Base-by-base conservation (phyloP, 2,329 filamentous ascomycete species). In the Paracorniculantispora psalliotae region DNA sequence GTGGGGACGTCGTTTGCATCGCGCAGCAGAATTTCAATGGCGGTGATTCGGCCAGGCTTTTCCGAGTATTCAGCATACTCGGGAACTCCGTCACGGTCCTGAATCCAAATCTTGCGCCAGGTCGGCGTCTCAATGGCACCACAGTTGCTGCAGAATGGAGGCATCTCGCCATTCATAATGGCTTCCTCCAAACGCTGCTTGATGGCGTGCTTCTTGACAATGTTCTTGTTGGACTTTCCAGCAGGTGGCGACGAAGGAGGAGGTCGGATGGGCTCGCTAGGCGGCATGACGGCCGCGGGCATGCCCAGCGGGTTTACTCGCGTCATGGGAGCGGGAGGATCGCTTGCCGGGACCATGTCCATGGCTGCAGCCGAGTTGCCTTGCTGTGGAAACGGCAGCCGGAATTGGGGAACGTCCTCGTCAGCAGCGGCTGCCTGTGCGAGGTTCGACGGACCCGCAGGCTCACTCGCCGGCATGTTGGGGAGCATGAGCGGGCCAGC, bases 71-170 rank as follows among this genome's bases (percentile, higher is more conserved):
- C 85, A 49, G 90, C 81, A 61, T 87, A 84, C 3, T 83, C 80
- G 0, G 91, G 91, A 33, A 81, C 80, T 1, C 91, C 92, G 17
- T 84, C 77, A 48, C 87, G 81, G 8, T 90, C 81, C 67, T 91
- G 91, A n/a, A 86, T 86, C 81, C 89, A 97, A 13, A 94, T 91
- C 68, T 93, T 94, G 61, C 94, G 87, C 94, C 94, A 99, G 0
- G 93, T 97, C 0, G 93, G 91, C 0, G 94, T 99, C 67, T 97
- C 90, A 59, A 99, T 96, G 7, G 92, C 90, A 6, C 94, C 94
- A 67, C 94, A 99, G 67, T 97, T 96, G 63, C 84, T 84, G 71
- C 94, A 99, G 68, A 88, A 97, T 1, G 89, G 88, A 0, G 94
- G 94, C 79, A 92, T 88, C 64, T 92, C 84, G 5, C 94, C 94